Evolutionary conservation across 805 yeast species (phyloP), one percentile per base, ranked within the genome.

Genomic region (Novakomyces olei): DNA sequence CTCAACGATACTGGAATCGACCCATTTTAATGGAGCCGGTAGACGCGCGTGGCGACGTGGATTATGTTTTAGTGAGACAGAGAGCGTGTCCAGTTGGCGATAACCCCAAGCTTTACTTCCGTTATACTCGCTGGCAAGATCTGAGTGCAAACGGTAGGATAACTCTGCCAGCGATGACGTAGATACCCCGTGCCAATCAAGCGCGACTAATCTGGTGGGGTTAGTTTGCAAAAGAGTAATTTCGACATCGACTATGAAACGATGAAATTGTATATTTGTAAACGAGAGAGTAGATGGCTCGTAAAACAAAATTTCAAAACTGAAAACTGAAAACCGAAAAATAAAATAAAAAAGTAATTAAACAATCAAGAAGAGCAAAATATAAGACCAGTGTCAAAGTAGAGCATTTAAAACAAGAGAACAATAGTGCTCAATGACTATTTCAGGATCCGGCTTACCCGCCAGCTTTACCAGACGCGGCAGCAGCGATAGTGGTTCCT

Each of bases 401-500:
- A n/a, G n/a, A n/a, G n/a, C n/a, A n/a, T n/a, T n/a, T n/a, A n/a
- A n/a, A n/a, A n/a, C n/a, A n/a, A n/a, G n/a, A n/a, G n/a, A n/a
- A n/a, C n/a, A n/a, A n/a, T n/a, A n/a, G n/a, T n/a, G n/a, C n/a
- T n/a, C n/a, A n/a, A n/a, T n/a, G n/a, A n/a, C n/a, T n/a, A n/a
- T n/a, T n/a, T n/a, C n/a, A n/a, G n/a, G n/a, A n/a, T n/a, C n/a
- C n/a, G n/a, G n/a, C n/a, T n/a, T n/a, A n/a, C n/a, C n/a, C n/a
- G n/a, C n/a, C 98, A 5, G 98, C 96, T 46, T 85, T 88, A 35
- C 98, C 98, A 27, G 80, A 68, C 14, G 98, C 96, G 30, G 94
- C 96, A 33, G 94, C 92, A 0, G 96, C 98, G 4, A 91, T 92
- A 44, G 92, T 61, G 39, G 78, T 79, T 33, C 85, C 71, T 51